Evolutionary conservation across 345 rosid genomes (phyloP).

Genomic region (Lagerstroemia speciosa): DNA sequence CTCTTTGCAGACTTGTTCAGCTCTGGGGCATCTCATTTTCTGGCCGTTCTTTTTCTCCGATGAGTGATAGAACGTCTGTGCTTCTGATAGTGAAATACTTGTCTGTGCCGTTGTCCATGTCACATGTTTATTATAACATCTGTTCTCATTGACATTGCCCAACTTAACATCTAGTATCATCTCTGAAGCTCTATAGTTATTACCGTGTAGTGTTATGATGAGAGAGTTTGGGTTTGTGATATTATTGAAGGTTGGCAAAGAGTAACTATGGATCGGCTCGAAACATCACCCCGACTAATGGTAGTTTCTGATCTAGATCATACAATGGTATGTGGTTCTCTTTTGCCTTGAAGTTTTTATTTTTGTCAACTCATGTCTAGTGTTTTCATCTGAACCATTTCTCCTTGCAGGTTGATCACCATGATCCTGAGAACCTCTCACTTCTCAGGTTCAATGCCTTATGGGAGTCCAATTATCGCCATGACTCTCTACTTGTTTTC

Average conservation of each 20-base stretch:
- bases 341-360: constrained; percentile 1
- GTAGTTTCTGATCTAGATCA: constrained; percentile 95
- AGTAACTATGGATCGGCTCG: constrained; percentile 58
- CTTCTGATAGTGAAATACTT: no score
- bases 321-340: constrained; percentile 53
- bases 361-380: neutral
- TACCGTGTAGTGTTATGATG: neutral
- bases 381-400: constrained; percentile 6
- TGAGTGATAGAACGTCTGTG: neutral
- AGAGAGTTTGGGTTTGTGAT: neutral
- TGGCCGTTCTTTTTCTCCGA: neutral
- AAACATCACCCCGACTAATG: constrained; percentile 63
- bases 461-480: constrained; percentile 78
- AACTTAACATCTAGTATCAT: neutral
- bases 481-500: constrained; percentile 78
- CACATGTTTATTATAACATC: no score
- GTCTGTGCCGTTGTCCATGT: no score
- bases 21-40: no score
- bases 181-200: neutral
- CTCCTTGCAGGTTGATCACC: constrained; percentile 77
- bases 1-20: no score
- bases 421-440: constrained; percentile 72
- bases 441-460: constrained; percentile 75
- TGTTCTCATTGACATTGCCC: neutral
- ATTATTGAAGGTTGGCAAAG: neutral